Percentiles rank a stretch among this genome's conserved stretches.
Evolutionary conservation across 2,329 filamentous ascomycete species (phyloP).

Genomic region (Madurella fahalii): DNA sequence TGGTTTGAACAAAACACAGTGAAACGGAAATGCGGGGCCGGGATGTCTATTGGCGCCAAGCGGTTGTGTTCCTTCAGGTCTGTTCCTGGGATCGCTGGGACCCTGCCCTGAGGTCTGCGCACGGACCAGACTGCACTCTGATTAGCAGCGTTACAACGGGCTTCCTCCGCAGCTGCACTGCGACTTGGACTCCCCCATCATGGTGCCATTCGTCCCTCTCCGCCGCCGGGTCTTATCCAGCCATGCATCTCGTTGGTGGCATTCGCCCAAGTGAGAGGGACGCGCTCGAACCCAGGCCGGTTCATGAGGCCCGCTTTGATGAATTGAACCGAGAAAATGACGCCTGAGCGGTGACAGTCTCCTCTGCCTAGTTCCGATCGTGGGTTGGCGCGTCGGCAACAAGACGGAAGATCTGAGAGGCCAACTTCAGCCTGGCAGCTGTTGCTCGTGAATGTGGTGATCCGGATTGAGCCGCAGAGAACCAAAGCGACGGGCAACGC

Average conservation of each 20-base stretch:
- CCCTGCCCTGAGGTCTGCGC: neutral
- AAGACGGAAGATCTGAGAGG: too few relatives aligned
- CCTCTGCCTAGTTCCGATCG: too few relatives aligned
- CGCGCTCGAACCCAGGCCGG: neutral
- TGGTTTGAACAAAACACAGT: neutral
- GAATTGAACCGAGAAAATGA: neutral
- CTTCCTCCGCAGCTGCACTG: constrained; percentile 5
- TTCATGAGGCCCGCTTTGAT: neutral
- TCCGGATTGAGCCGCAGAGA: too few relatives aligned
- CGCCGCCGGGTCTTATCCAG: neutral
- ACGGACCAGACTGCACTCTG: neutral
- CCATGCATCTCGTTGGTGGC: constrained; percentile 4
- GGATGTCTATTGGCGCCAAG: too few relatives aligned
- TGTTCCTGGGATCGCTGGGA: too few relatives aligned
- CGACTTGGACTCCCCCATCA: constrained; percentile 3
- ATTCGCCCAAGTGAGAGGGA: neutral
- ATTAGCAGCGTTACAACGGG: constrained; percentile 5
- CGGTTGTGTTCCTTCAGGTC: too few relatives aligned
- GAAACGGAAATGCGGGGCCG: neutral
- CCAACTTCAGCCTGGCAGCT: too few relatives aligned
- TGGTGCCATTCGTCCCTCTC: constrained; percentile 6
- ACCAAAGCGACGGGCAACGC: too few relatives aligned
- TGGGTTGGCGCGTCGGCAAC: too few relatives aligned
- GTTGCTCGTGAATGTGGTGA: too few relatives aligned
- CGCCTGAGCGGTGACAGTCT: too few relatives aligned